These are phyloP conservation scores for Eucalyptus guilfoylei DNA, from an alignment of 345 rosid species.

Conservation along the genomic window DNA sequence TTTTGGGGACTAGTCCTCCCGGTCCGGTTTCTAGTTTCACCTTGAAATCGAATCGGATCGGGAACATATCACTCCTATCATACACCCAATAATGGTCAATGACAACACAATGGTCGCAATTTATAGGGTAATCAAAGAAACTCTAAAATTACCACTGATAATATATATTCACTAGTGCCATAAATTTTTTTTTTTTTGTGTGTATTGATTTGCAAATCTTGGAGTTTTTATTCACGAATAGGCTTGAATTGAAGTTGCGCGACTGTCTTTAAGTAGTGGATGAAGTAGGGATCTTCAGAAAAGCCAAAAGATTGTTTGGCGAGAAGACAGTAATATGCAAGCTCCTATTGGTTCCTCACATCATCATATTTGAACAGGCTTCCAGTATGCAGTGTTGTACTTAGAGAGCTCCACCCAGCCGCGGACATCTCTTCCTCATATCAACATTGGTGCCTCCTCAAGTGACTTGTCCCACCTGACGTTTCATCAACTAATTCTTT, in stretches of 20 bases:
- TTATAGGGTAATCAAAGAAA: fast-evolving
- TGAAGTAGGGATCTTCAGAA: not conserved
- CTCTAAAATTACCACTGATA: fast-evolving
- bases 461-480: not conserved
- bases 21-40: fast-evolving
- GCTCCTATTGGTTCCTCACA: not conserved
- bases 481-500: not conserved
- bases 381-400: not conserved
- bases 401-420: not conserved
- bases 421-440: not conserved
- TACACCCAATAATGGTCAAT: not conserved
- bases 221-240: not conserved
- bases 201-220: not conserved
- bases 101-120: fast-evolving
- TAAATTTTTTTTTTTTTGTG: fast-evolving
- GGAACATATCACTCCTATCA: fast-evolving
- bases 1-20: fast-evolving
- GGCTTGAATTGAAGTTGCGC: not conserved
- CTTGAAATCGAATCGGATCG: fast-evolving
- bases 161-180: not conserved
- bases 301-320: not conserved
- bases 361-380: not conserved
- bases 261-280: not conserved
- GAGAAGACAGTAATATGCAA: not conserved
- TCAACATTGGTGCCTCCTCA: not conserved